Evolutionary conservation across 257 asterid genomes (phyloP).

Genomic region (Solanum chiquidenum): DNA sequence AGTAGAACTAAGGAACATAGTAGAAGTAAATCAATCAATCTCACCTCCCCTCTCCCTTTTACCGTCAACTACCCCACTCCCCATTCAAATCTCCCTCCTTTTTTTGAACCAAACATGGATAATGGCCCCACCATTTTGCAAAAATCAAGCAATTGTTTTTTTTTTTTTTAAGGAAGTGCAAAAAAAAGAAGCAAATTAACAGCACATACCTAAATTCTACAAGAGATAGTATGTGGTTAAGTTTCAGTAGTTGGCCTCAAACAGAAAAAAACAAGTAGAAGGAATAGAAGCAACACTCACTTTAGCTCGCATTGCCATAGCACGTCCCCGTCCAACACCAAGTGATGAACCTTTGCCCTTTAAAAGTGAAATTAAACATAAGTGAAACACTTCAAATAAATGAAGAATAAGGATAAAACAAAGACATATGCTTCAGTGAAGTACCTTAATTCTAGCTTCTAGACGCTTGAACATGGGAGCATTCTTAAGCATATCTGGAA

Average conservation of each 20-base stretch:
- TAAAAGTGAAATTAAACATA: slow-evolving; percentile 14
- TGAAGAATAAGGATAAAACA: neutral
- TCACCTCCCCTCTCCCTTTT: neutral
- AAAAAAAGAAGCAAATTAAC: neutral
- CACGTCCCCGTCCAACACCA: slow-evolving; percentile 99
- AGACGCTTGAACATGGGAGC: slow-evolving; percentile 98
- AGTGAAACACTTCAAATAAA: neutral
- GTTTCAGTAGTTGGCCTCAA: neutral
- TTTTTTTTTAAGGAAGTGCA: neutral
- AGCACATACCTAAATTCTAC: neutral
- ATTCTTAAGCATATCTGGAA: slow-evolving; percentile 97
- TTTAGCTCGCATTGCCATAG: slow-evolving; percentile 93
- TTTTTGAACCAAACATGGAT: neutral
- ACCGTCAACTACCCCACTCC: neutral
- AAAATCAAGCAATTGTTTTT: neutral
- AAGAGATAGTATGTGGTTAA: neutral
- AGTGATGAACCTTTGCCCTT: slow-evolving; percentile 91
- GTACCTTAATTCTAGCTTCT: slow-evolving; percentile 94
- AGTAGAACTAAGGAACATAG: neutral
- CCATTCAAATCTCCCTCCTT: neutral
- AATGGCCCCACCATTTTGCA: neutral
- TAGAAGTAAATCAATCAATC: neutral
- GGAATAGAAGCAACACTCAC: slow-evolving; percentile 27
- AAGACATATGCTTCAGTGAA: neutral
- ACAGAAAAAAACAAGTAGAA: neutral